A percentile compares a stretch with the other conserved stretches of the same genome.
Evolutionary conservation across 1,284 basidiomycete genomes (phyloP).

Genomic region (Trichosporon inkin): DNA sequence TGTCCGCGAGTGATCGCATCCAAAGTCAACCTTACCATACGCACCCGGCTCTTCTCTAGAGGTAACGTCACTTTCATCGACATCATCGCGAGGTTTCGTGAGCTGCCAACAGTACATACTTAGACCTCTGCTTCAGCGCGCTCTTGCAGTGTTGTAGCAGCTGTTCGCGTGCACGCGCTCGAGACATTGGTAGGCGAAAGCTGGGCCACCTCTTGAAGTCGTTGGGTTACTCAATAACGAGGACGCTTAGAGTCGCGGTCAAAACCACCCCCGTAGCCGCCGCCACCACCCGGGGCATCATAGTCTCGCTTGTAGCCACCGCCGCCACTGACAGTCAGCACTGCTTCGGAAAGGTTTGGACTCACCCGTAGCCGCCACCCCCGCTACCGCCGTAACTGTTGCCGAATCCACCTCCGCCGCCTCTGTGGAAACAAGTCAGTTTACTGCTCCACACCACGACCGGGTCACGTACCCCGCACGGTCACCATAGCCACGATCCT

Average conservation of each 20-base stretch:
- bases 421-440: not conserved
- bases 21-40: slow-evolving; percentile 5
- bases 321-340: slow-evolving; percentile 10
- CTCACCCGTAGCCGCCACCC: slow-evolving; percentile 29
- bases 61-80: not conserved
- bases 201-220: too few relatives aligned
- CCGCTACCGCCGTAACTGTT: slow-evolving; percentile 30
- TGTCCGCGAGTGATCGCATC: slow-evolving; percentile 8
- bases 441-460: too few relatives aligned
- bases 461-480: slow-evolving; percentile 3
- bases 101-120: slow-evolving; percentile 5
- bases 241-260: slow-evolving; percentile 74
- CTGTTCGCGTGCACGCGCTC: not conserved
- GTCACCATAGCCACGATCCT: slow-evolving; percentile 22
- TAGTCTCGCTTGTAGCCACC: slow-evolving; percentile 42
- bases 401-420: slow-evolving; percentile 22
- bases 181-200: too few relatives aligned
- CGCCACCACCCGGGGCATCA: slow-evolving; percentile 48
- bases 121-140: not conserved
- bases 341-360: not conserved
- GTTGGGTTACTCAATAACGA: slow-evolving; percentile 56
- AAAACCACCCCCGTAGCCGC: slow-evolving; percentile 66
- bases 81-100: not conserved
- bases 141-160: not conserved
- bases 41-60: not conserved